Evolutionary conservation across 495 filamentous ascomycete species (phyloP).

Genomic region (Hypomontagnella submonticulosa): DNA sequence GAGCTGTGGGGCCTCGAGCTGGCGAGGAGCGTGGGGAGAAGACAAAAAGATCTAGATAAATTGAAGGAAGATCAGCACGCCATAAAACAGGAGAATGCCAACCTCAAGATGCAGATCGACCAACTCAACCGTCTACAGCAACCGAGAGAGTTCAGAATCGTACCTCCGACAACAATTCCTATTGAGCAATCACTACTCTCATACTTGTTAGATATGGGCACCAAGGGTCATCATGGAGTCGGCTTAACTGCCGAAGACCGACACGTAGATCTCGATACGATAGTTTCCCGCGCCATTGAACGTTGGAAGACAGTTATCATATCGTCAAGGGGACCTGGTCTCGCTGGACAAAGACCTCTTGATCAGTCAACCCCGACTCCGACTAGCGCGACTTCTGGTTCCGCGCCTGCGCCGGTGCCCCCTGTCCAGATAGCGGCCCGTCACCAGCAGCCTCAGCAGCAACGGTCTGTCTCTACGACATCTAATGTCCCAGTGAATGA

Average conservation of each 20-base stretch:
- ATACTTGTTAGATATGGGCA: constrained; percentile 49
- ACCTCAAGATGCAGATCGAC: constrained; percentile 76
- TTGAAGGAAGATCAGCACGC: constrained; percentile 69
- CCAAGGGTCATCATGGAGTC: constrained; percentile 41
- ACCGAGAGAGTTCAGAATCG: constrained; percentile 75
- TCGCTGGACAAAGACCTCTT: constrained; percentile 52
- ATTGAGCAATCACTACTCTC: constrained; percentile 58
- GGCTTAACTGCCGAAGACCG: constrained; percentile 57
- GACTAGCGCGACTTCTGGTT: constrained; percentile 28
- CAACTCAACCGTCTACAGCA: constrained; percentile 74
- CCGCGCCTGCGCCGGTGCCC: constrained; percentile 8
- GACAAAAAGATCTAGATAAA: constrained; percentile 71
- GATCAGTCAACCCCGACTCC: constrained; percentile 34
- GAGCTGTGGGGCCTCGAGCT: constrained; percentile 84
- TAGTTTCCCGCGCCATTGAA: constrained; percentile 60
- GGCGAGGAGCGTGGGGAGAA: constrained; percentile 74
- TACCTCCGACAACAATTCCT: constrained; percentile 70
- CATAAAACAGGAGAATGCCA: constrained; percentile 75
- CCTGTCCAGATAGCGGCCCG: constrained; percentile 12
- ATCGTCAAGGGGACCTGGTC: constrained; percentile 50
- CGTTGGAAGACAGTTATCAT: constrained; percentile 65
- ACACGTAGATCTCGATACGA: constrained; percentile 56
- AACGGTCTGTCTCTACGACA: constrained; percentile 30
- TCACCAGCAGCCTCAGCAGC: constrained; percentile 32
- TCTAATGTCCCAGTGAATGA: constrained; percentile 21